Conservation (phyloP, 352 stramenopile species). For the Thraustochytrium sp. region DNA sequence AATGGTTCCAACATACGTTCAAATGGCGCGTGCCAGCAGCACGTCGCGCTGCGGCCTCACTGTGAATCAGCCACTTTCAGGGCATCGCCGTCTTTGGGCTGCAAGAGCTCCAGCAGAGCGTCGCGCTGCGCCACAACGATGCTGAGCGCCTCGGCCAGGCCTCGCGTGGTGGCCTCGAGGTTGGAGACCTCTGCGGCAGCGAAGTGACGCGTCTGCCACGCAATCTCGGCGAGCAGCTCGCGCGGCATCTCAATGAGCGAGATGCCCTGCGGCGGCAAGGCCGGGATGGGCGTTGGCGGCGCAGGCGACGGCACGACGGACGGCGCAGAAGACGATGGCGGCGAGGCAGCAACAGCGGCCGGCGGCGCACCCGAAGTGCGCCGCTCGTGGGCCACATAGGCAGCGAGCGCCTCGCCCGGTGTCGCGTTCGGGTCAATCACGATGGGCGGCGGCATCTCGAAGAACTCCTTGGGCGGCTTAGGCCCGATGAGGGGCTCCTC, state of each 20-base stretch:
- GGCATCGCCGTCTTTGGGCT: background rate
- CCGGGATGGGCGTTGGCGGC: too few species aligned
- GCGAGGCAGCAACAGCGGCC: background rate
- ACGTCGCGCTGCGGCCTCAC: too few species aligned
- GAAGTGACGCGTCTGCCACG: conserved; percentile 32
- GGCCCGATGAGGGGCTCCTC: too few species aligned
- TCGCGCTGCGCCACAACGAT: conserved; percentile 18
- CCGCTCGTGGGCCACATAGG: background rate
- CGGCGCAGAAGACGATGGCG: too few species aligned
- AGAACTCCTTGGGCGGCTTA: background rate
- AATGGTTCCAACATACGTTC: too few species aligned
- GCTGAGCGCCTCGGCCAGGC: background rate
- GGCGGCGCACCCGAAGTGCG: background rate
- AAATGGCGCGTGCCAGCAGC: too few species aligned
- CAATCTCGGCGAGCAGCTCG: background rate
- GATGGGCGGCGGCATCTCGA: background rate
- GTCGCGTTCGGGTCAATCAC: background rate
- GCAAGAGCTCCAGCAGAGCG: background rate
- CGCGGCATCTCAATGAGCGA: background rate
- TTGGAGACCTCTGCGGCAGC: background rate
- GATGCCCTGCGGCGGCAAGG: background rate
- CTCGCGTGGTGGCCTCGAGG: conserved; percentile 14
- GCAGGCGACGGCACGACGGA: too few species aligned
- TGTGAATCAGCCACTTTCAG: background rate
- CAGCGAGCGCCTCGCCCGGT: background rate